Base-by-base conservation (phyloP, 108 stramenopile genomes). In the Poteriospumella lacustris region DNA sequence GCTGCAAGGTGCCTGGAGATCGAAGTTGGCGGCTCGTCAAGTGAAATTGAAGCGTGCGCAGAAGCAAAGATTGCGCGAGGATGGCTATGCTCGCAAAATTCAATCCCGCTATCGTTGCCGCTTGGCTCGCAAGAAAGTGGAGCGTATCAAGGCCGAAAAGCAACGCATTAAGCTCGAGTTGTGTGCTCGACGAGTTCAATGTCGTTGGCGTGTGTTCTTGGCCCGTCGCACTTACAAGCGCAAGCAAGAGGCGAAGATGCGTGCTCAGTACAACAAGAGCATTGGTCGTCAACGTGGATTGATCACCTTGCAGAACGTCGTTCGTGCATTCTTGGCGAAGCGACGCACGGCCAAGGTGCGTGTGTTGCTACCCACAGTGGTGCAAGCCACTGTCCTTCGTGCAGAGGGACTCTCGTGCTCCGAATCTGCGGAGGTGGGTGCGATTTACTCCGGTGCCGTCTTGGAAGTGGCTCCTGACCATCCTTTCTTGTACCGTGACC, bases 71-170 rank as follows among this genome's bases (percentile, higher is more conserved):
- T 56, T 73, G 41, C 5, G 9, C 9, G 5, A 38, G 5, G 70
- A 73, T 3, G 70, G 12, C 28, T 73, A 73, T 73, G 70, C 47
- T 26, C 70, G 70, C 47, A 73, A 73, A 38, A 73, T 73, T 52
- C 70, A 73, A 38, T 12, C 9, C 9, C 43, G 70, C 5, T 73
- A 73, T 73, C 36, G 70, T 26, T 26, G 26, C 36, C 70, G 70
- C 19, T 56, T 73, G 47, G 70, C 70, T 26, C 38, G 36, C 26
- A 5, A 38, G 5, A 3, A 31, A 12, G 33, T 73, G 36, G 70
- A 5, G 28, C 9, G 3, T 15, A 52, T 73, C 33, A 44, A 56
- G 31, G 36, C 70, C 9, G 64, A 68, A 39, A 12, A 56, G 52
- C 15, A 64, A 34, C 60, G 60, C 60, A 64, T n/a, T n/a, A n/a